Evolutionary conservation across 2,329 filamentous ascomycete genomes (phyloP).

Genomic region (Seiridium unicorne): DNA sequence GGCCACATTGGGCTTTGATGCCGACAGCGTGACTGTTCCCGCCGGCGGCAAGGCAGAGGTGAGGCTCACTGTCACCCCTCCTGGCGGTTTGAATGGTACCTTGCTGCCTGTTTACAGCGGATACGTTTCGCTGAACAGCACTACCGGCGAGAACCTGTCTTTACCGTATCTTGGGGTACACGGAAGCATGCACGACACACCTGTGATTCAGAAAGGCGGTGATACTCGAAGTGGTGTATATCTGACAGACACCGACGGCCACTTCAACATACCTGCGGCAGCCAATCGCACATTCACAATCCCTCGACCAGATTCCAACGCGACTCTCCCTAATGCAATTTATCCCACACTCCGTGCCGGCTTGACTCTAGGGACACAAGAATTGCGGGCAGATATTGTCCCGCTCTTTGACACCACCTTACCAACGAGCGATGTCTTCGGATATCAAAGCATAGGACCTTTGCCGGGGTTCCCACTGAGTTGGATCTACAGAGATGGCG

Average conservation of each 20-base stretch:
- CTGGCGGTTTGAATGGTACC: constrained; percentile 22
- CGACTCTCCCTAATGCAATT: neutral
- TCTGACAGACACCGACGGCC: constrained; percentile 3
- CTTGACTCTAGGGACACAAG: neutral
- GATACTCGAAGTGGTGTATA: neutral
- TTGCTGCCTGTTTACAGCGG: constrained; percentile 41
- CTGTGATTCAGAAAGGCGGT: constrained; percentile 10
- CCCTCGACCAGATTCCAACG: constrained; percentile 12
- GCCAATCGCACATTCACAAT: constrained; percentile 23
- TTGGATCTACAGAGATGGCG: neutral
- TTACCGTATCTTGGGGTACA: constrained; percentile 39
- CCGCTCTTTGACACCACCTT: neutral
- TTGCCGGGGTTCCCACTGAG: constrained; percentile 6
- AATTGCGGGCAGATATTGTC: neutral
- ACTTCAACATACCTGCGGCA: constrained; percentile 10
- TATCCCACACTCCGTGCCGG: constrained; percentile 8
- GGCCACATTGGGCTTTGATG: constrained; percentile 10
- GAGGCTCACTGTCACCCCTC: constrained; percentile 25
- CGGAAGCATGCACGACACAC: constrained; percentile 21
- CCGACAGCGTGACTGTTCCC: constrained; percentile 22
- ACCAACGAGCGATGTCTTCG: constrained; percentile 15
- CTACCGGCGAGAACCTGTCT: constrained; percentile 31
- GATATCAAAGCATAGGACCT: constrained; percentile 18
- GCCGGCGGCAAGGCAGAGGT: constrained; percentile 23
- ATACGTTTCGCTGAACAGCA: constrained; percentile 37